Evolutionary conservation across 768 basidiomycete genomes (phyloP), one percentile per base, ranked within the genome.

Genomic region (Xanthoconium stramineum): DNA sequence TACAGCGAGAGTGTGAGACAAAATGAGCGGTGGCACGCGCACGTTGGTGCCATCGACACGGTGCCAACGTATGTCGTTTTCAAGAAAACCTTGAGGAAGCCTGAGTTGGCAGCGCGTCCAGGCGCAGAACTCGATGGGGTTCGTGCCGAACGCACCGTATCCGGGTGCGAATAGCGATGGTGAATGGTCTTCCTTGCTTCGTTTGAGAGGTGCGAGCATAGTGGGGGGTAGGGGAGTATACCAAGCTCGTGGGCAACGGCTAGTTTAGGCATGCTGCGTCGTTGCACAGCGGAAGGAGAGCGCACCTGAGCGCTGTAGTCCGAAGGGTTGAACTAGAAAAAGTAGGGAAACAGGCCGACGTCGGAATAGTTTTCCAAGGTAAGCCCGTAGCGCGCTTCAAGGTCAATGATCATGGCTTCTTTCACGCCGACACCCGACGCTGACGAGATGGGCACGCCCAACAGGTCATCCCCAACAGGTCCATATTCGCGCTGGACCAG

Each of bases 311-410:
- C 6, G 30, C 55, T 46, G 10, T 65, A 66, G 40, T 66, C 65
- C 5, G 54, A 60, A 10, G 64, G 64, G 13, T 65, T 64, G 24
- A 65, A 63, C 30, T 62, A 65, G 56, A 66, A 65, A n/a, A 65
- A 28, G 52, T 66, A 65, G 17, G 65, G 65, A 14, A 63, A 65
- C 1, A 66, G 53, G 36, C 61, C 57, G 48, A 52, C 53, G 0
- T 57, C 46, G 30, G 64, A 66, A 15, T 0, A 32, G 46, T 64
- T 65, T 45, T 61, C 55, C 52, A 61, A 44, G 30, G 61, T 65
- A 19, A 66, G 17, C 9, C 65, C 42, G 45, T 66, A 66, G 14
- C 7, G 46, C 7, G 28, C 8, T 9, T 45, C 39, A 11, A 66
- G 43, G 39, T 61, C 57, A 2, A 57, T 57, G 36, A 65, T 55